A percentile compares a stretch with the other conserved stretches of the same genome.
phyloP scores from a whole-genome alignment of 2,329 filamentous ascomycete genomes.

The Samsoniella hepiali region DNA sequence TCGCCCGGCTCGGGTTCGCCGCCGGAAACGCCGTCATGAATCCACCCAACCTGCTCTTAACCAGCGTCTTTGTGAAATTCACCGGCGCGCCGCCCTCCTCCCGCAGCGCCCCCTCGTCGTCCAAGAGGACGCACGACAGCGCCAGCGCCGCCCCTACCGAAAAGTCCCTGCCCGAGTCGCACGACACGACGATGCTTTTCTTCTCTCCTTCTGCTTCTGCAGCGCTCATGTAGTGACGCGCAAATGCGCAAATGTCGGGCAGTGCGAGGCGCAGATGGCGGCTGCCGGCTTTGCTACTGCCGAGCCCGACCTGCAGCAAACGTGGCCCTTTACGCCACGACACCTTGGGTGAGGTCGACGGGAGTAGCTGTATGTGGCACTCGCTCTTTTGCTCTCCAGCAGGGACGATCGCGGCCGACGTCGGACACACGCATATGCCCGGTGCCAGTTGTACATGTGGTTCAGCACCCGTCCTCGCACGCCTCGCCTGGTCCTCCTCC shows the following conservation, averaged over 20 bases:
- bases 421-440: conserved; percentile 35
- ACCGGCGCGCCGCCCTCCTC: conserved; percentile 24
- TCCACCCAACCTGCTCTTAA: conserved; percentile 74
- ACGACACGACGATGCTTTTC: conserved; percentile 56
- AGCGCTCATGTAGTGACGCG: conserved; percentile 36
- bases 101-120: conserved; percentile 54
- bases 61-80: conserved; percentile 67
- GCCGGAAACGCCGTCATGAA: conserved; percentile 76
- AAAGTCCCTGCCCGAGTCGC: conserved; percentile 75
- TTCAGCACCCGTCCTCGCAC: conserved; percentile 17
- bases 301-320: conserved; percentile 59
- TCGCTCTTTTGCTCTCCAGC: neutral
- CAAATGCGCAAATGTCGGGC: conserved; percentile 58
- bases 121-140: conserved; percentile 69
- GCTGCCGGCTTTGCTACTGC: conserved; percentile 72
- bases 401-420: conserved; percentile 25
- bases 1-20: conserved; percentile 79
- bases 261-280: conserved; percentile 76
- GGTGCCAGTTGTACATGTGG: conserved; percentile 33
- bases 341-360: conserved; percentile 43
- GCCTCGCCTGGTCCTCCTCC: conserved; percentile 24
- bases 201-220: neutral
- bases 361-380: conserved; percentile 43
- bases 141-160: conserved; percentile 75
- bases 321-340: conserved; percentile 37